Conservation (phyloP, 768 basidiomycete genomes). For the Sarcodon sp. region DNA sequence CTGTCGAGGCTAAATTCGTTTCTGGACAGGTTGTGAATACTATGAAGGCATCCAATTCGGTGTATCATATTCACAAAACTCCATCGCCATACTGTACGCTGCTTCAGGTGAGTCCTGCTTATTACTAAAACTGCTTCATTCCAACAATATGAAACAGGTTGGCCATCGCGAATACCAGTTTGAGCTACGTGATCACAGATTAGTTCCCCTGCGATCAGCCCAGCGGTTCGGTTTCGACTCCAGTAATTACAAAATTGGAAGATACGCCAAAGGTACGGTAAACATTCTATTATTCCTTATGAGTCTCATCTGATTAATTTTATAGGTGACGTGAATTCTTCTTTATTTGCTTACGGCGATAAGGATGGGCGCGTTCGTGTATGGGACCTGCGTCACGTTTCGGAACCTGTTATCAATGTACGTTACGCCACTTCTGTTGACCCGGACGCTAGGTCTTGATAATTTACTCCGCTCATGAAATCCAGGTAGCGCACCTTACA, state of each 20-base stretch:
- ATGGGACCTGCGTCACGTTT: slow-evolving; percentile 34
- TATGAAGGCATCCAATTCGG: slow-evolving; percentile 27
- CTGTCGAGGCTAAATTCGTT: too few species aligned
- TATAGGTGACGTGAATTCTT: slow-evolving; percentile 9
- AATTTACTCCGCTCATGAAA: too few species aligned
- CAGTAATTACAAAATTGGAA: slow-evolving; percentile 21
- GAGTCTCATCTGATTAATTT: background rate
- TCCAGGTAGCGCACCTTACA: slow-evolving; percentile 21
- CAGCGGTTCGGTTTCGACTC: slow-evolving; percentile 31
- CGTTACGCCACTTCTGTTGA: slow-evolving; percentile 8
- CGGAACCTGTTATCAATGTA: slow-evolving; percentile 5
- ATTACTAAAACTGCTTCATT: background rate
- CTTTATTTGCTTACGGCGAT: slow-evolving; percentile 30
- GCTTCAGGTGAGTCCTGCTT: slow-evolving; percentile 24
- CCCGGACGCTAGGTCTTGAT: too few species aligned
- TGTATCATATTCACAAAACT: slow-evolving; percentile 28
- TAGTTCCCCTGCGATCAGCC: slow-evolving; percentile 20
- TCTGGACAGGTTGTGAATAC: slow-evolving; percentile 17
- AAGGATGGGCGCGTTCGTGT: slow-evolving; percentile 26
- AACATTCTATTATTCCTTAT: background rate
- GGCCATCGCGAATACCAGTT: slow-evolving; percentile 38
- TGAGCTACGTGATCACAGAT: slow-evolving; percentile 35
- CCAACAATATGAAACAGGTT: slow-evolving; percentile 18
- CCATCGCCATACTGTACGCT: slow-evolving; percentile 25
- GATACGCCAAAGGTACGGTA: slow-evolving; percentile 30